These are phyloP conservation scores for Lasiodiplodia citricola DNA, from an alignment of 2,329 filamentous ascomycete genomes.

Conservation along the genomic window DNA sequence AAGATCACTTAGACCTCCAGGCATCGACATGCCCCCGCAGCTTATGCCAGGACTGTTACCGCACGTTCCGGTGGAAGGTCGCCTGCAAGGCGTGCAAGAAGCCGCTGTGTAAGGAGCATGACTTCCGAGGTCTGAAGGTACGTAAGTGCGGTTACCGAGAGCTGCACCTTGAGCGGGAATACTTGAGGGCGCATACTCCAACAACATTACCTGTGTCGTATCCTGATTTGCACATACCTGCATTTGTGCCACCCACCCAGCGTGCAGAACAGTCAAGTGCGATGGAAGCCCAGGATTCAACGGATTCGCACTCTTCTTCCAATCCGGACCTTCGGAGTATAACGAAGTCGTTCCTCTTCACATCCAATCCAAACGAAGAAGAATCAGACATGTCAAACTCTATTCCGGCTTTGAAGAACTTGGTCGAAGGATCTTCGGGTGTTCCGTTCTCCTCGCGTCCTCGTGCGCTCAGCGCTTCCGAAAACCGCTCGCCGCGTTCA, in stretches of 20 bases:
- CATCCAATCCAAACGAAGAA: background rate
- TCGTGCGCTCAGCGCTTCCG: slow-evolving; percentile 45
- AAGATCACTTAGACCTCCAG: slow-evolving; percentile 50
- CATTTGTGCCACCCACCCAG: slow-evolving; percentile 27
- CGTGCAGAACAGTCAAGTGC: slow-evolving; percentile 11
- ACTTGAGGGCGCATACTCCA: slow-evolving; percentile 39
- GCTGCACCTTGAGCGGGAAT: slow-evolving; percentile 55
- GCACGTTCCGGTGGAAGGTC: slow-evolving; percentile 65
- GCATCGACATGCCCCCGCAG: slow-evolving; percentile 59
- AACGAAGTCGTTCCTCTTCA: slow-evolving; percentile 12
- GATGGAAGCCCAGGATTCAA: slow-evolving; percentile 8
- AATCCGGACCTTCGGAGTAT: slow-evolving; percentile 12
- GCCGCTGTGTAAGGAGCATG: slow-evolving; percentile 64
- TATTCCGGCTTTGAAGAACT: background rate
- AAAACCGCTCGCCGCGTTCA: slow-evolving; percentile 41
- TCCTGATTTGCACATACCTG: slow-evolving; percentile 34
- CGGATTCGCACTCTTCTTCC: slow-evolving; percentile 9
- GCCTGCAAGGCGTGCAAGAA: slow-evolving; percentile 63
- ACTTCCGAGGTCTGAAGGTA: slow-evolving; percentile 61
- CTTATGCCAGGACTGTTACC: slow-evolving; percentile 63
- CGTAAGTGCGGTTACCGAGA: slow-evolving; percentile 64
- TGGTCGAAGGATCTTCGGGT: background rate
- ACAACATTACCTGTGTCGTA: background rate
- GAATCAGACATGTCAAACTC: slow-evolving; percentile 14
- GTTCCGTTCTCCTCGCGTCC: slow-evolving; percentile 40